Evolutionary conservation across 2,329 filamentous ascomycete species (phyloP).

Genomic region (Hymenoscyphus infarciens): DNA sequence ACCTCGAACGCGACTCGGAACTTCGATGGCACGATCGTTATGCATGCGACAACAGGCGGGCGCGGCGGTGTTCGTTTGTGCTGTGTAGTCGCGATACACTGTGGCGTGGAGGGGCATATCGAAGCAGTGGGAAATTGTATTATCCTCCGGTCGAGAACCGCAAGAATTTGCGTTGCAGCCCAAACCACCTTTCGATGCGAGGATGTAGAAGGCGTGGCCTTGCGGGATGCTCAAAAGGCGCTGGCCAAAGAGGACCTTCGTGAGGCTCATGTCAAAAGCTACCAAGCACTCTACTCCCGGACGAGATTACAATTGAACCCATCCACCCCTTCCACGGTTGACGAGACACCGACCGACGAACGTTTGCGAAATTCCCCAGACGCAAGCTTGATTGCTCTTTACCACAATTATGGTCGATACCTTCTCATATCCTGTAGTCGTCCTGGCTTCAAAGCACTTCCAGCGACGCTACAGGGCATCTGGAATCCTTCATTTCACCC

Average conservation of each 20-base stretch:
- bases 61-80: neutral
- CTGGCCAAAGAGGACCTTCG: conserved; percentile 29
- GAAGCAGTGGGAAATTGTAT: neutral
- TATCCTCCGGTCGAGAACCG: neutral
- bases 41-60: conserved; percentile 35
- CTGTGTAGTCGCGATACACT: neutral
- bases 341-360: conserved; percentile 33
- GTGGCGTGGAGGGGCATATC: neutral
- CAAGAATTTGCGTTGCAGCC: conserved; percentile 38
- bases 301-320: conserved; percentile 26
- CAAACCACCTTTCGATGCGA: conserved; percentile 39
- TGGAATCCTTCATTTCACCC: conserved; percentile 43
- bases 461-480: conserved; percentile 44
- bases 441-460: conserved; percentile 33
- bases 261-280: conserved; percentile 37
- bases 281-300: conserved; percentile 34
- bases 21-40: conserved; percentile 34
- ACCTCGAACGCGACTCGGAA: conserved; percentile 10
- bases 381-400: conserved; percentile 31
- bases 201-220: conserved; percentile 24
- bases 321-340: conserved; percentile 25
- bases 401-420: conserved; percentile 40
- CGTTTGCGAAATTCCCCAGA: conserved; percentile 25
- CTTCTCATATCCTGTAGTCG: conserved; percentile 38
- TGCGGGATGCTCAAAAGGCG: neutral